Evolutionary conservation across 306 rosid species (phyloP), one percentile per base, ranked within the genome.

Genomic region (Casuarina cunninghamiana): DNA sequence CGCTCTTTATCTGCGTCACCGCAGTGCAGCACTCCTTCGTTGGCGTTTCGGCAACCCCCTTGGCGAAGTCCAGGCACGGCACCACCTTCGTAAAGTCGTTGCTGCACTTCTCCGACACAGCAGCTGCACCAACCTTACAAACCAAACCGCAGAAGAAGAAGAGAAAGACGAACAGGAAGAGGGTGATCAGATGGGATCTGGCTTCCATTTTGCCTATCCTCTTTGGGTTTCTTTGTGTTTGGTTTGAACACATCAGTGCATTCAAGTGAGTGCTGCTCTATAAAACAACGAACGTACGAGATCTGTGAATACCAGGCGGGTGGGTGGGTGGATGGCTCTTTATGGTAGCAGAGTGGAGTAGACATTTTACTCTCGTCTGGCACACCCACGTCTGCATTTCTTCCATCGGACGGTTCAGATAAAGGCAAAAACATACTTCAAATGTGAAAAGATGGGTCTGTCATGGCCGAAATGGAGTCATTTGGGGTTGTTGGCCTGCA

Each of bases 21-120:
- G 91, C 80, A 0, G 76, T 83, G 44, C 99, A 96, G 11, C 99
- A 96, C 0, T 85, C 90, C 83, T 88, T 85, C 2, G 81, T 57
- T 39, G 99, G 99, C 17, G 46, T 51, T 1, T 19, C 50, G 48
- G 81, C 91, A 53, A 78, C 81, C 39, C 97, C 99, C 17, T 88
- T 79, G 32, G 85, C 98, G 11, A 67, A 96, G 2, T 0, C 62
- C 74, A 96, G 10, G 58, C 99, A 96, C 0, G 83, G 84, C 13
- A 68, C 71, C 77, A 96, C 89, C 76, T 88, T 87, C 69, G 60
- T 38, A 0, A 93, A 53, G 35, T 81, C 82, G 11, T 38, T 10
- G 2, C 35, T 61, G 17, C 99, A 96, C 83, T 88, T 85, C 0
- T 11, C 60, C 26, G 77, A 75, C 71, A 77, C 5, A 2, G 5